phyloP scores from a whole-genome alignment of 2,329 filamentous ascomycete species.

The Xylaria sp. region DNA sequence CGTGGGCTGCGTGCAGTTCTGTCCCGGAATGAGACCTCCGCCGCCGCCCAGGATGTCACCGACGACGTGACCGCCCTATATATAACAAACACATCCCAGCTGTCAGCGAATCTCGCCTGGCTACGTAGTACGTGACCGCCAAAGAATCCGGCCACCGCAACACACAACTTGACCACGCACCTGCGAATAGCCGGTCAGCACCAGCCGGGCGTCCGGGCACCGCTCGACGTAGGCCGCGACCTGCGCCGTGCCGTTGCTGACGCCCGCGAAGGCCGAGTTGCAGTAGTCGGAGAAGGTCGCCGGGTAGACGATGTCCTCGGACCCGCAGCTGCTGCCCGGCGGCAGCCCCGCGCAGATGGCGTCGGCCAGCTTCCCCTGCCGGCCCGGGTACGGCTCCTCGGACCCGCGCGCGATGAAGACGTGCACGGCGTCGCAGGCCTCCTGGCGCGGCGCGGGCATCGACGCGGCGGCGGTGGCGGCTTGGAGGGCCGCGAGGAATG shows the following conservation, averaged over 20 bases:
- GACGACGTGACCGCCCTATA: constrained; percentile 17
- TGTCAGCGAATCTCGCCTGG: too few species aligned
- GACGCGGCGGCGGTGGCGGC: background rate
- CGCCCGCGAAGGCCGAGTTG: constrained; percentile 29
- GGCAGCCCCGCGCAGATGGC: constrained; percentile 28
- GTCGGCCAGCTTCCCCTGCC: constrained; percentile 24
- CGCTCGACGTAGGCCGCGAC: constrained; percentile 32
- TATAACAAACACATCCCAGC: background rate
- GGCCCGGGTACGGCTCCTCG: constrained; percentile 31
- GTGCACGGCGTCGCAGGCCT: constrained; percentile 25
- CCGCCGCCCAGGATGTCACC: constrained; percentile 28
- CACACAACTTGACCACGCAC: constrained; percentile 13
- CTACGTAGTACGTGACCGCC: too few species aligned
- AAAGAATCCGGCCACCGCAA: background rate
- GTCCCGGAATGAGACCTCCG: constrained; percentile 17
- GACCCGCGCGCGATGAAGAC: constrained; percentile 31
- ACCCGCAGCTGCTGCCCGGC: constrained; percentile 26
- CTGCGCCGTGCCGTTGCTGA: constrained; percentile 25
- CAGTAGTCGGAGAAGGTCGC: constrained; percentile 31
- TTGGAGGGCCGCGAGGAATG: constrained; percentile 5
- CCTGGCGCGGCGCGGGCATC: constrained; percentile 1
- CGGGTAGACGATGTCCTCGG: constrained; percentile 27
- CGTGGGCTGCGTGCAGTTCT: constrained; percentile 20
- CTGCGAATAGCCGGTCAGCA: constrained; percentile 37
- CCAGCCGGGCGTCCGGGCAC: constrained; percentile 34